These are phyloP conservation scores for Paraphoma chrysanthemicola DNA, from an alignment of 2,329 filamentous ascomycete genomes.

Conservation along the genomic window DNA sequence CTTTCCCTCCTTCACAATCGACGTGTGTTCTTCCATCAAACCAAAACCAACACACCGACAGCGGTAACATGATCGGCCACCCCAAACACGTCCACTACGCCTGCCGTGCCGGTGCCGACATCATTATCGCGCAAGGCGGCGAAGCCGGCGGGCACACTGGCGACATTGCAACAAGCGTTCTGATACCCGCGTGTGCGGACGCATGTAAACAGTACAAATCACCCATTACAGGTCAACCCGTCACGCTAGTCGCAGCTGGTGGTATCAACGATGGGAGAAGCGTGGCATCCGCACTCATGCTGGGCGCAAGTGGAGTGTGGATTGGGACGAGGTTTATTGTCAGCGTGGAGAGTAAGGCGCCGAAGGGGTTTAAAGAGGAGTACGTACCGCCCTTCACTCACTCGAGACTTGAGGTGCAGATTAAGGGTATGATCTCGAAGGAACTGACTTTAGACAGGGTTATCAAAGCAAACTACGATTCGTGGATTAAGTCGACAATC, in stretches of 20 bases:
- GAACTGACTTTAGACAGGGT: conserved; percentile 10
- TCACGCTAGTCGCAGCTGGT: conserved; percentile 32
- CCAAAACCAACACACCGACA: not conserved
- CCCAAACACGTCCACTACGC: conserved; percentile 40
- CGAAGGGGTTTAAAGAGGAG: conserved; percentile 24
- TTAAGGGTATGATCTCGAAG: not conserved
- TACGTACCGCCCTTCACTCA: conserved; percentile 1
- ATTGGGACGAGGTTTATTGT: conserved; percentile 37
- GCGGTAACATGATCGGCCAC: conserved; percentile 29
- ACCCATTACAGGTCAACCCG: conserved; percentile 26
- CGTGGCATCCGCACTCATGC: conserved; percentile 32
- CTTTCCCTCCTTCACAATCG: not conserved
- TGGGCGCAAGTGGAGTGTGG: conserved; percentile 38
- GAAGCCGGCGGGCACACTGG: conserved; percentile 39
- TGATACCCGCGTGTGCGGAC: conserved; percentile 35
- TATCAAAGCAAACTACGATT: conserved; percentile 28
- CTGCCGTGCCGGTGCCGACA: conserved; percentile 33
- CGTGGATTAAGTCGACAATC: conserved; percentile 26
- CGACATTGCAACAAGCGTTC: conserved; percentile 37
- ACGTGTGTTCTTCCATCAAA: too few relatives aligned
- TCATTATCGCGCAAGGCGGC: conserved; percentile 40
- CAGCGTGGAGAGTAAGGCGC: conserved; percentile 25
- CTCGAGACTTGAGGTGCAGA: too few relatives aligned
- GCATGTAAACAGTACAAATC: conserved; percentile 34
- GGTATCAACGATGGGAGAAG: conserved; percentile 35